Evolutionary conservation across 2,329 filamentous ascomycete genomes (phyloP).

Genomic region (Pseudofabraea citricarpa): DNA sequence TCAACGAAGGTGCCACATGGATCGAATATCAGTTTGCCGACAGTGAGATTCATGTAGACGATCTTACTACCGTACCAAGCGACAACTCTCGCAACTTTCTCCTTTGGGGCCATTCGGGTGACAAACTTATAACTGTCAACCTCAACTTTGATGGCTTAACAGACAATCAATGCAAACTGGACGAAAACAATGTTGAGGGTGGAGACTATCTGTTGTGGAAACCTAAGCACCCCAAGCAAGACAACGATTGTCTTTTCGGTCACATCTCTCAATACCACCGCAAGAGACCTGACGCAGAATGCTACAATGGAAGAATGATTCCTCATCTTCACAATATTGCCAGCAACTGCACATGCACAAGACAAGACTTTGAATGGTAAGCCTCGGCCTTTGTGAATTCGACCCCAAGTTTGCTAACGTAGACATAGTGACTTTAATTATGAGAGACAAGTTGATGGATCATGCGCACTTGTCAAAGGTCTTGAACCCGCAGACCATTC

Average conservation of each 20-base stretch:
- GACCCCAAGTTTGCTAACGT: slow-evolving; percentile 11
- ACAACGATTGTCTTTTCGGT: slow-evolving; percentile 84
- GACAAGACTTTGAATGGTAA: slow-evolving; percentile 90
- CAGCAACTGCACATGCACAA: slow-evolving; percentile 76
- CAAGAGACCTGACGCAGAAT: slow-evolving; percentile 74
- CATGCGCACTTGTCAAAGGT: slow-evolving; percentile 73
- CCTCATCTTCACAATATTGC: slow-evolving; percentile 65
- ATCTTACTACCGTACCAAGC: slow-evolving; percentile 83
- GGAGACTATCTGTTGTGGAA: slow-evolving; percentile 84
- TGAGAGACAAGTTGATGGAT: slow-evolving; percentile 70
- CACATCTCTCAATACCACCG: slow-evolving; percentile 86
- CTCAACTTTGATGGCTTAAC: slow-evolving; percentile 83
- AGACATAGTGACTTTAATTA: slow-evolving; percentile 81
- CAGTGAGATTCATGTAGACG: slow-evolving; percentile 65
- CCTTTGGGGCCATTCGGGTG: slow-evolving; percentile 68
- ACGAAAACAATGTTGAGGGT: slow-evolving; percentile 54
- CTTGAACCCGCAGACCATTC: slow-evolving; percentile 58
- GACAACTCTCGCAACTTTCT: slow-evolving; percentile 90
- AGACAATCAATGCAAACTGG: slow-evolving; percentile 64
- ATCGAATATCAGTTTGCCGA: slow-evolving; percentile 67
- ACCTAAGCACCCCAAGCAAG: slow-evolving; percentile 74
- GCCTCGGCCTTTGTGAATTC: slow-evolving; percentile 21
- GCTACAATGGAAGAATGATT: slow-evolving; percentile 76
- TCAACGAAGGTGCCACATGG: slow-evolving; percentile 81
- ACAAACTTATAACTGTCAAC: slow-evolving; percentile 68